Percentiles rank a stretch among this genome's conserved stretches.
phyloP scores from a whole-genome alignment of 257 asterid species.

The Capsicum chinense region DNA sequence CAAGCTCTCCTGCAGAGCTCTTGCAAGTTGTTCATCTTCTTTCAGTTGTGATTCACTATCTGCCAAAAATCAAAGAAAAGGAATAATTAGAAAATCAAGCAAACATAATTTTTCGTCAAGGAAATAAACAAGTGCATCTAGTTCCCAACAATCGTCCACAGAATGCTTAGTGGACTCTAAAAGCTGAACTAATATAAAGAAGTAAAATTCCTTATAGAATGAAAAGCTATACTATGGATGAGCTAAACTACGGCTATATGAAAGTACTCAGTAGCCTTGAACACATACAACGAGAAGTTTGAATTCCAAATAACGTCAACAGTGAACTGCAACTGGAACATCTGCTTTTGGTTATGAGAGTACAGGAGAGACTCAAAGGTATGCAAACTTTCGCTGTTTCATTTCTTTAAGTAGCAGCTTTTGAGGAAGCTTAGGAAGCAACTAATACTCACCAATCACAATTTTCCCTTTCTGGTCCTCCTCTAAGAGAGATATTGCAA shows the following conservation, averaged over 20 bases:
- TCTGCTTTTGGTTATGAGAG: conserved; percentile 8
- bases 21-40: conserved; percentile 80
- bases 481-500: conserved; percentile 83
- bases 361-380: conserved; percentile 13
- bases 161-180: not conserved
- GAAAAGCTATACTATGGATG: not conserved
- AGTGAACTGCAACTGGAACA: not conserved
- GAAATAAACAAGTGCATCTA: not conserved
- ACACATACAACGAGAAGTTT: not conserved
- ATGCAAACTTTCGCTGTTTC: conserved; percentile 24
- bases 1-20: conserved; percentile 78
- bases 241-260: not conserved
- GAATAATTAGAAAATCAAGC: conserved; percentile 9
- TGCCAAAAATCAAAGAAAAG: conserved; percentile 36
- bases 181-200: not conserved
- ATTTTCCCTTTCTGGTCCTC: conserved; percentile 66
- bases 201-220: not conserved
- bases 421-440: not conserved
- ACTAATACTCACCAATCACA: conserved; percentile 52
- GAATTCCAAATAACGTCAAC: conserved; percentile 19
- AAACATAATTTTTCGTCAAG: not conserved
- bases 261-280: not conserved
- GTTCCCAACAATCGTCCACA: not conserved
- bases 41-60: conserved; percentile 63
- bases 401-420: not conserved